Base-by-base conservation (phyloP, 306 rosid genomes). In the Adenanthera pavonina region DNA sequence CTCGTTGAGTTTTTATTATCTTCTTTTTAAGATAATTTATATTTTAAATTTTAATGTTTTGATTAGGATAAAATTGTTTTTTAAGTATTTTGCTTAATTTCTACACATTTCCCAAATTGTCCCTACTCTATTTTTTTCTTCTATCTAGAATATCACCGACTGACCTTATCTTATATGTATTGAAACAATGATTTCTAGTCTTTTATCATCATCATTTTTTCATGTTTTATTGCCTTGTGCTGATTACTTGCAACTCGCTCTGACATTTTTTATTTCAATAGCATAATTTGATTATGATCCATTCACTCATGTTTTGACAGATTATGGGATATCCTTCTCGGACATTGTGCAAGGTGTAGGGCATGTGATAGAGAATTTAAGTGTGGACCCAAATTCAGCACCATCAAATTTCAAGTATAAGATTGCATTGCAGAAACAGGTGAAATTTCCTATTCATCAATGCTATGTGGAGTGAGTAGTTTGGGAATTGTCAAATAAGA, bases 381-480 rank as follows among this genome's bases (percentile, higher is more conserved):
- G 85, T 41, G 79, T 87, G 36, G 91, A 89, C 82, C 92, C 84
- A 67, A 89, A 87, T 80, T 83, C 94, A 8, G 91, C 90, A 61
- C 92, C 98, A 8, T 89, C 97, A 20, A 91, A 86, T 91, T 91
- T 91, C 90, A 92, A 92, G 82, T 95, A 92, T 78, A 88, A 92
- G 82, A 83, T 92, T 84, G 92, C 97, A 49, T 93, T 95, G 67
- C 95, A 92, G 82, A 95, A 95, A 69, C 99, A 95, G 99, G 97
- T 92, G 80, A 82, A 48, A 81, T 79, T 85, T 85, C 80, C n/a
- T 8, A 67, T 78, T 77, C 64, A 43, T 83, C 47, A 81, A 43
- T 40, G 69, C 69, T 64, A 60, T 20, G 46, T 69, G 57, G 52
- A 68, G 25, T 77, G 76, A 41, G 56, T 34, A 43, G 38, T 68